Evolutionary conservation across 768 basidiomycete genomes (phyloP), one percentile per base, ranked within the genome.

Genomic region (Boletus vermiculosoides): DNA sequence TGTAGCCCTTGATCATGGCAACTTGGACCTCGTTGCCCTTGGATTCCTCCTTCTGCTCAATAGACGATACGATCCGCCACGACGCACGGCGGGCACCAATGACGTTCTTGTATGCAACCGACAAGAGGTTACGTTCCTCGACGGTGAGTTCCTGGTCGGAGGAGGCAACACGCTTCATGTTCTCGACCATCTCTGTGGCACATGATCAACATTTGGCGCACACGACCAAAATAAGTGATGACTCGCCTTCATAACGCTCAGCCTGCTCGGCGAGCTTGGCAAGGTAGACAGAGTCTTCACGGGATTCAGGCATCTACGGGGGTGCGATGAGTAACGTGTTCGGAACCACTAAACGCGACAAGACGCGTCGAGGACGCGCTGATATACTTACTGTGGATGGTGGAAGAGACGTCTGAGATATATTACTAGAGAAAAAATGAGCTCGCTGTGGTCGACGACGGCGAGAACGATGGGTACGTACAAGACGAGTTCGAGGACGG

Each of bases 261-360:
- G 96, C 96, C 82, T 98, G 94, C 83, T 98, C 94, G 74, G 94
- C 93, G 82, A 98, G 94, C 92, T 98, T 98, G 81, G 96, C 95
- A 78, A 97, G 94, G 85, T 98, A 98, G 78, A 98, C 95, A 69
- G 90, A 93, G 77, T 95, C 92, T 86, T 95, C 94, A 72, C 94
- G 92, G 46, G 70, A 65, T 72, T 88, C 87, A 72, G 86, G 74
- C 90, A 91, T 91, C 88, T 90, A 48, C 15, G 41, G 51, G 7
- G 45, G 37, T 50, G 46, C 30, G 25, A 46, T 70, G 30, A 70
- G 60, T 34, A 45, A 61, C 54, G 44, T 52, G 60, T 61, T 63
- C 40, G 53, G 59, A 45, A 16, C 51, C 10, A 56, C 49, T 45
- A 54, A 39, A 62, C 67, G 65, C 63, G 67, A 57, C 12, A 50